Evolutionary conservation across 352 stramenopile genomes (phyloP), one percentile per base, ranked within the genome.

Genomic region (Peronosclerospora sorghi): DNA sequence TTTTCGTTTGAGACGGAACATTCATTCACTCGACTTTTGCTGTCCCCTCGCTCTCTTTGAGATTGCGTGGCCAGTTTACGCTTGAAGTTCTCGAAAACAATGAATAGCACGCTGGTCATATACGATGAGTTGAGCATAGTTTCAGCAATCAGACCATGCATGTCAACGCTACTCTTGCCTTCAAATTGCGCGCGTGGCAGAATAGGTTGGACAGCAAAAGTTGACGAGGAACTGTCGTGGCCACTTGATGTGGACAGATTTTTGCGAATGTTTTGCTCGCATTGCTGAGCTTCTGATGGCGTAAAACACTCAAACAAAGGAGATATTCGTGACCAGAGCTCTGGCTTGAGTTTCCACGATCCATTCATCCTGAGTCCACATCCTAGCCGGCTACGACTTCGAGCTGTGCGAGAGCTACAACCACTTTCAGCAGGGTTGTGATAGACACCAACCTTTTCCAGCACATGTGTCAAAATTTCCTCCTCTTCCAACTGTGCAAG

Each of bases 271-370:
- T 90, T 87, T 41, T 87, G 74, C 28, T 90, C 78, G 21, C 68
- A 83, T 23, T 78, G 56, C 35, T 90, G 74, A 1, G 71, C 56
- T 38, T 90, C 78, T 0, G 71, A 77, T 1, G 73, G 73, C 15
- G 71, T 85, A 42, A 86, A 90, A 32, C 65, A 80, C 50, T 90
- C 78, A 46, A 86, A 90, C 8, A 78, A 46, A 8, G 70, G 68
- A 2, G 73, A 84, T 4, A 90, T 54, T 20, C 58, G 53, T 4
- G 41, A 40, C 78, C 78, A 90, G 1, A 73, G 47, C 12, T 71
- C 57, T 1, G 57, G 48, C 28, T 81, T 73, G 10, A 90, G 44
- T 32, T 68, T 69, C 70, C 74, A 90, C 7, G 60, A 73, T 1
- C 65, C 73, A 18, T 59, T 83, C 73, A 83, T 85, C 21, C 80